These are phyloP conservation scores for Backusella westeae DNA, from an alignment of 192 early-diverging fungal species.

Conservation along the genomic window DNA sequence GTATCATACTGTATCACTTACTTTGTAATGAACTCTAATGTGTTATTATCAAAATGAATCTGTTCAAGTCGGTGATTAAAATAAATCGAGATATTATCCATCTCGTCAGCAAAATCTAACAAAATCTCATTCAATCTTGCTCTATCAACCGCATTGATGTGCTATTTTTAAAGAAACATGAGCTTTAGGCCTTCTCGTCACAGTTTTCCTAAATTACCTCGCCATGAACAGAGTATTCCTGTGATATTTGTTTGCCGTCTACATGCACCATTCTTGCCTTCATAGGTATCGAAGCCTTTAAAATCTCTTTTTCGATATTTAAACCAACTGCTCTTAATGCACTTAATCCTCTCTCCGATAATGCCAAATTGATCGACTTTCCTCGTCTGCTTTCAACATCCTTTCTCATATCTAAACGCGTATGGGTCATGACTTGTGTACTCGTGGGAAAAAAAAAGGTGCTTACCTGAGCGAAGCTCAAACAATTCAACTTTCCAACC, in stretches of 20 bases:
- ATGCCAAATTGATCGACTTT: conserved; percentile 92
- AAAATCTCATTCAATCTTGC: conserved; percentile 79
- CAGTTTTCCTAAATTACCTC: conserved; percentile 51
- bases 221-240: conserved; percentile 86
- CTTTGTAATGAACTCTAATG: conserved; percentile 46
- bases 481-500: conserved; percentile 89
- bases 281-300: conserved; percentile 83
- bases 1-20: conserved; percentile 17
- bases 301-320: conserved; percentile 60
- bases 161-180: conserved; percentile 38
- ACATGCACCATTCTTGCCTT: conserved; percentile 90
- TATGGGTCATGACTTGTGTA: background rate
- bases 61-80: conserved; percentile 72
- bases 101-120: conserved; percentile 68
- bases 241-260: conserved; percentile 61
- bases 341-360: conserved; percentile 83
- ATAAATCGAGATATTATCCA: conserved; percentile 66
- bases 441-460: background rate
- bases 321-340: conserved; percentile 74
- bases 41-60: conserved; percentile 73
- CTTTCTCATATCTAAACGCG: conserved; percentile 57
- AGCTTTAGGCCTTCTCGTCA: background rate
- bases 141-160: conserved; percentile 93
- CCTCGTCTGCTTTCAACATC: conserved; percentile 51
- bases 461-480: conserved; percentile 76